These are phyloP conservation scores for Pontederia paniculata DNA, from an alignment of 176 grass and related monocot genomes.

Conservation along the genomic window DNA sequence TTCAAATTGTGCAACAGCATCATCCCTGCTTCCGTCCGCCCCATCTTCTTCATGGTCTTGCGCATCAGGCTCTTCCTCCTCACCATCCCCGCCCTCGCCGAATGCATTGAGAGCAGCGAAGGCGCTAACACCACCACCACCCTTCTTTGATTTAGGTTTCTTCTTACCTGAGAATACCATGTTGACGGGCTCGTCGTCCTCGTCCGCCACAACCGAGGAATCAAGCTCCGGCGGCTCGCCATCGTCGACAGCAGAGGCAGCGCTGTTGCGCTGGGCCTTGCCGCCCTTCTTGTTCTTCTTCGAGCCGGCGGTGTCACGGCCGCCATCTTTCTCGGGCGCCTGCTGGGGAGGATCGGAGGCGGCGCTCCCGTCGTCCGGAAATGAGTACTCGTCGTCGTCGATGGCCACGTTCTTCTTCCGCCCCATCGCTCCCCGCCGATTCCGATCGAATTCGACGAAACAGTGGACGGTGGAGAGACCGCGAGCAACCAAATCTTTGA, in stretches of 20 bases:
- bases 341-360: constrained; percentile 24
- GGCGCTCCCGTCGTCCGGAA: constrained; percentile 33
- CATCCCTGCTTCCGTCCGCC: constrained; percentile 21
- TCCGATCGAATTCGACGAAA: too few species aligned
- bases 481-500: too few species aligned
- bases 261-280: constrained; percentile 24
- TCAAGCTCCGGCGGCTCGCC: constrained; percentile 31
- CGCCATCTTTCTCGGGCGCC: constrained; percentile 24
- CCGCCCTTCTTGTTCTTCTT: constrained; percentile 74
- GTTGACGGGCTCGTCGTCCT: constrained; percentile 49
- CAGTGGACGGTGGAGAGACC: too few species aligned
- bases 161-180: constrained; percentile 84
- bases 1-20: constrained; percentile 26
- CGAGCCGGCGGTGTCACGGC: constrained; percentile 31
- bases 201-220: constrained; percentile 8
- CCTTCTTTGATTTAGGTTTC: constrained; percentile 65
- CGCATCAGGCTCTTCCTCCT: constrained; percentile 13
- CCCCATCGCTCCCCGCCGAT: constrained; percentile 36
- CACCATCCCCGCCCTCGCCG: constrained; percentile 40
- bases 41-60: constrained; percentile 21
- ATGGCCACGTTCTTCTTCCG: constrained; percentile 88
- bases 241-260: constrained; percentile 22
- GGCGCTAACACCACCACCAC: constrained; percentile 22
- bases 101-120: constrained; percentile 44
- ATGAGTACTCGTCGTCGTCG: constrained; percentile 86